phyloP scores from a whole-genome alignment of 495 filamentous ascomycete species.

The Podospora appendiculata region DNA sequence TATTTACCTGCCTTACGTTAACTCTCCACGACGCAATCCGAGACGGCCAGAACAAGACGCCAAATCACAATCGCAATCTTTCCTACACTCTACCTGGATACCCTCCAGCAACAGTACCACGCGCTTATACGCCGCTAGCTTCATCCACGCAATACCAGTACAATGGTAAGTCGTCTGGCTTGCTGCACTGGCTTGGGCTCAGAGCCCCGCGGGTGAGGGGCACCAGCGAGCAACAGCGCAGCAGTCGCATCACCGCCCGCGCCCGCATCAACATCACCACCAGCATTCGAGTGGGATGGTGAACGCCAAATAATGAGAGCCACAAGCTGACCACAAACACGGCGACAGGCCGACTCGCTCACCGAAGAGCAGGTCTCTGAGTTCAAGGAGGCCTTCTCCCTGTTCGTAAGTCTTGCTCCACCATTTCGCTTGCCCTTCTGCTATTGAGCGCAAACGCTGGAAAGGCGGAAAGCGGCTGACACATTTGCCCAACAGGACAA shows the following conservation, averaged over 20 bases:
- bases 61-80: no score
- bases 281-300: neutral
- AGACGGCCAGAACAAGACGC: no score
- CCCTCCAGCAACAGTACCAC: no score
- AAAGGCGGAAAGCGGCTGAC: neutral
- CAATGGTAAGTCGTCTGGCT: no score
- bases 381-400: constrained; percentile 99
- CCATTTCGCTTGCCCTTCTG: neutral
- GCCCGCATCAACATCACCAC: neutral
- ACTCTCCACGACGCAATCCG: no score
- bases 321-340: constrained; percentile 13
- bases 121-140: no score
- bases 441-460: constrained; percentile 5
- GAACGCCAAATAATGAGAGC: neutral
- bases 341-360: constrained; percentile 72
- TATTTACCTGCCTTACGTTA: no score
- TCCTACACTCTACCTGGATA: no score
- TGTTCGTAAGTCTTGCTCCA: constrained; percentile 72
- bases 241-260: no score
- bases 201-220: constrained; percentile 22
- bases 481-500: constrained; percentile 65
- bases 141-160: no score
- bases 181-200: neutral
- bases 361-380: constrained; percentile 99
- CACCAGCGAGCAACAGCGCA: neutral